phyloP scores from a whole-genome alignment of 495 filamentous ascomycete species.

The Xylaria nigripes region DNA sequence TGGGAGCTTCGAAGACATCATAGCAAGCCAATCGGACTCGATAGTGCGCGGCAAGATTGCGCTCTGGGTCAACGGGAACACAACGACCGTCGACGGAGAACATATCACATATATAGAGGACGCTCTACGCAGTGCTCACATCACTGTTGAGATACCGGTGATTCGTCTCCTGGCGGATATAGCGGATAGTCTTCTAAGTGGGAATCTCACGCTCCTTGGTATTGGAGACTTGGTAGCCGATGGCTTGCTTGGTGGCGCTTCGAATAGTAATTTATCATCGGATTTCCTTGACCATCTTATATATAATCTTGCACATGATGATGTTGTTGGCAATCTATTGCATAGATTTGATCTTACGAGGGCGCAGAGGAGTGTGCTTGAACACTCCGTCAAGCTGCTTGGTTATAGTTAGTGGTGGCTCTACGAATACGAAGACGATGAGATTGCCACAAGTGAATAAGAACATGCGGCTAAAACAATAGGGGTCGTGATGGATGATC shows the following conservation, averaged over 20 bases:
- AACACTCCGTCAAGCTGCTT: background rate
- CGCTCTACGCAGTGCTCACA: background rate
- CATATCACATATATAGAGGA: background rate
- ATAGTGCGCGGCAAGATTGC: background rate
- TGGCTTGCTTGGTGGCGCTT: background rate
- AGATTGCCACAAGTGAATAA: no score
- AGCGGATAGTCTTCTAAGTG: background rate
- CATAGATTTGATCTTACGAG: background rate
- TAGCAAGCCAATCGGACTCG: background rate
- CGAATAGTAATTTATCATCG: background rate
- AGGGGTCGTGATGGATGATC: no score
- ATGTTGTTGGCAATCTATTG: background rate
- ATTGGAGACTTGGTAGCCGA: background rate
- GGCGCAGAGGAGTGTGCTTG: background rate
- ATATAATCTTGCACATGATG: background rate
- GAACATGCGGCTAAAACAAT: no score
- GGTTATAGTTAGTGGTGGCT: no score
- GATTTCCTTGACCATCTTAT: background rate
- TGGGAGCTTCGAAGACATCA: background rate
- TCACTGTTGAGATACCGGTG: background rate
- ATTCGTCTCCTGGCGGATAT: background rate
- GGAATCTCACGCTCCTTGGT: background rate
- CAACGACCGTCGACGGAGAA: background rate
- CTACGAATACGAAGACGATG: no score
- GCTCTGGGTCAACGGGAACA: background rate